Evolutionary conservation across 345 rosid genomes (phyloP).

Genomic region (Triadica sebifera): DNA sequence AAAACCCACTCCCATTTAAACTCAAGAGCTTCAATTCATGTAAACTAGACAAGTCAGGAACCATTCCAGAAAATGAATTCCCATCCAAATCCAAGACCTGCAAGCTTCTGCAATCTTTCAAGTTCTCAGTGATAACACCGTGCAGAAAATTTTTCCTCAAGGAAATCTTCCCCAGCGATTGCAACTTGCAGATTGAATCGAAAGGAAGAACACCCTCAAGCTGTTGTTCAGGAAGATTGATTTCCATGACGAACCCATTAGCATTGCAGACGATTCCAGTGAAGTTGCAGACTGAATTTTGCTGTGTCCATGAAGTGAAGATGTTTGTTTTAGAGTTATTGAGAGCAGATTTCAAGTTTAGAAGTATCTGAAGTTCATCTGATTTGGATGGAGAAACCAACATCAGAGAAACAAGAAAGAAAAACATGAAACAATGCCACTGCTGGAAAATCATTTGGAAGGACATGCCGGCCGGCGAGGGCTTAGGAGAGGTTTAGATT

Average conservation of each 20-base stretch:
- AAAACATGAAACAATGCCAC: conserved; percentile 11
- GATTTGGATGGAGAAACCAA: conserved; percentile 23
- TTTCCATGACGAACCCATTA: conserved; percentile 46
- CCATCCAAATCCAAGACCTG: conserved; percentile 53
- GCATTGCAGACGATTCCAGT: conserved; percentile 53
- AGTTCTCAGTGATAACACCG: conserved; percentile 35
- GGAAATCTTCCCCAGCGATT: conserved; percentile 47
- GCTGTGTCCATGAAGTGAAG: conserved; percentile 51
- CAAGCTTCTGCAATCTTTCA: conserved; percentile 50
- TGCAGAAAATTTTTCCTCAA: conserved; percentile 48
- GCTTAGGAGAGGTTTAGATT: background rate
- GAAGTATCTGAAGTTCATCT: conserved; percentile 41
- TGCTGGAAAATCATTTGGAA: conserved; percentile 21
- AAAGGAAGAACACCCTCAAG: conserved; percentile 57
- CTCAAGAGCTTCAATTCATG: conserved; percentile 41
- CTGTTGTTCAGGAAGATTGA: conserved; percentile 47
- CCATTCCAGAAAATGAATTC: conserved; percentile 58
- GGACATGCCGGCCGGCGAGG: conserved; percentile 33
- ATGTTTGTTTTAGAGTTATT: conserved; percentile 29
- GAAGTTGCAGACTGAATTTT: conserved; percentile 17
- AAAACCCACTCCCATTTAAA: conserved; percentile 61
- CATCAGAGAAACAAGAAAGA: conserved; percentile 24
- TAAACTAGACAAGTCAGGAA: conserved; percentile 58
- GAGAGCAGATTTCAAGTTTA: conserved; percentile 46
- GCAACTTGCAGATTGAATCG: conserved; percentile 48